These are phyloP conservation scores for Sporothrix brasiliensis DNA, from an alignment of 2,329 filamentous ascomycete species.

Conservation along the genomic window DNA sequence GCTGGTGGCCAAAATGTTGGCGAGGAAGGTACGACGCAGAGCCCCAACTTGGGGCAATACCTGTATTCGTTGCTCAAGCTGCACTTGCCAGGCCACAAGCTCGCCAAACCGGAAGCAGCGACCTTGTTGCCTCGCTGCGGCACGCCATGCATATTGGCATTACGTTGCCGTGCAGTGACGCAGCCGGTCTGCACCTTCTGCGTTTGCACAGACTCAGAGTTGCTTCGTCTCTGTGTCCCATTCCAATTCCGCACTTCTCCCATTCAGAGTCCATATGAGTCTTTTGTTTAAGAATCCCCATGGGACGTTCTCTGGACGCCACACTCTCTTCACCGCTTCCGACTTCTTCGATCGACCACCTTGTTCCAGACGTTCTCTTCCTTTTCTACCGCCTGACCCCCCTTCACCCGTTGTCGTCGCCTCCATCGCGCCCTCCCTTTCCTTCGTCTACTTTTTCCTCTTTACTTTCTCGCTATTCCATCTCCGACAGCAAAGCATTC, in stretches of 20 bases:
- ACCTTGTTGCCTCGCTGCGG: slow-evolving; percentile 19
- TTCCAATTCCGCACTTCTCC: neutral
- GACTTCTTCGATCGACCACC: slow-evolving; percentile 12
- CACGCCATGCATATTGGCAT: slow-evolving; percentile 18
- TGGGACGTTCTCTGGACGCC: no score
- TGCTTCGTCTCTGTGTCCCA: neutral
- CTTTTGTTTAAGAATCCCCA: slow-evolving; percentile 12
- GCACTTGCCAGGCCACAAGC: no score
- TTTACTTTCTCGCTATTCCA: neutral
- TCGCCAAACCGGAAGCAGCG: slow-evolving; percentile 1
- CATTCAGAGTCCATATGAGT: neutral
- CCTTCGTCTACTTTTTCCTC: neutral
- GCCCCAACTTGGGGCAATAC: slow-evolving; percentile 5
- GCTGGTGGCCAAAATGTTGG: neutral
- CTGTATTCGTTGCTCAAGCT: neutral
- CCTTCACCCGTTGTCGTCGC: neutral
- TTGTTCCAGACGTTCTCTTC: slow-evolving; percentile 8
- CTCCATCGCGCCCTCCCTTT: neutral
- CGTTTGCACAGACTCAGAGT: slow-evolving; percentile 12
- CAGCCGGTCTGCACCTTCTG: slow-evolving; percentile 8
- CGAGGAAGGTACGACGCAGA: slow-evolving; percentile 1
- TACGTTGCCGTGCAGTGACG: slow-evolving; percentile 18
- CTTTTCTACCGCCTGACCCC: neutral
- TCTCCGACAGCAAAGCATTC: neutral
- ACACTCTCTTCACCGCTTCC: neutral